phyloP scores from a whole-genome alignment of 495 filamentous ascomycete genomes.

The Parathielavia appendiculata region DNA sequence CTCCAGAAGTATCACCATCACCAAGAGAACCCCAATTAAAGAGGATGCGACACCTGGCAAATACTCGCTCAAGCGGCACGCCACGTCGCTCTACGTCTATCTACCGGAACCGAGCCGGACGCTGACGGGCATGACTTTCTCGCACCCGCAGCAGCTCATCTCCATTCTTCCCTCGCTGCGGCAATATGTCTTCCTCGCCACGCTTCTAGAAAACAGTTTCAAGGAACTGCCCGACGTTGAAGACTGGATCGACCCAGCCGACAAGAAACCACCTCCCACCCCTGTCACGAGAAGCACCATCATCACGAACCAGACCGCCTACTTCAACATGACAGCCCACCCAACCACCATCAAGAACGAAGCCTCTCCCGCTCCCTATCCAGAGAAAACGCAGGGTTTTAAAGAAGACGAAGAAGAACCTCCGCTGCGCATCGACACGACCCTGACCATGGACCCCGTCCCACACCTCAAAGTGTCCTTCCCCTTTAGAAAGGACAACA shows the following conservation, averaged over 20 bases:
- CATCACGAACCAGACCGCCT: conserved; percentile 32
- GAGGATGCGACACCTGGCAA: conserved; percentile 30
- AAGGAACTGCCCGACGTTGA: conserved; percentile 8
- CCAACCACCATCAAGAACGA: conserved; percentile 1
- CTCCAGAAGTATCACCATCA: conserved; percentile 35
- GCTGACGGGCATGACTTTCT: conserved; percentile 70
- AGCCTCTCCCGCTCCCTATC: background rate
- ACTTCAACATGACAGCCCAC: conserved; percentile 31
- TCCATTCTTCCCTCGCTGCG: conserved; percentile 68
- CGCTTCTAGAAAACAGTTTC: conserved; percentile 60
- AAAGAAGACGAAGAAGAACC: conserved; percentile 2
- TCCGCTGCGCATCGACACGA: conserved; percentile 43
- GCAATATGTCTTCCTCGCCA: conserved; percentile 67
- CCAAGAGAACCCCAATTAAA: conserved; percentile 30
- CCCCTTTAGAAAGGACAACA: conserved; percentile 32
- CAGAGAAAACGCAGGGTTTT: background rate
- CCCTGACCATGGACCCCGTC: conserved; percentile 41
- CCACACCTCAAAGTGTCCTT: conserved; percentile 49
- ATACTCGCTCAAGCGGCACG: conserved; percentile 47
- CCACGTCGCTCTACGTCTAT: conserved; percentile 64
- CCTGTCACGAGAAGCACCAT: conserved; percentile 3
- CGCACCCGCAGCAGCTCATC: conserved; percentile 79
- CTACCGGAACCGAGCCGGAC: conserved; percentile 64
- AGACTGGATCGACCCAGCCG: background rate
- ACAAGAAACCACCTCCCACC: conserved; percentile 21